Evolutionary conservation across 805 yeast species (phyloP), one percentile per base, ranked within the genome.

Genomic region (Candida yuanshanica): DNA sequence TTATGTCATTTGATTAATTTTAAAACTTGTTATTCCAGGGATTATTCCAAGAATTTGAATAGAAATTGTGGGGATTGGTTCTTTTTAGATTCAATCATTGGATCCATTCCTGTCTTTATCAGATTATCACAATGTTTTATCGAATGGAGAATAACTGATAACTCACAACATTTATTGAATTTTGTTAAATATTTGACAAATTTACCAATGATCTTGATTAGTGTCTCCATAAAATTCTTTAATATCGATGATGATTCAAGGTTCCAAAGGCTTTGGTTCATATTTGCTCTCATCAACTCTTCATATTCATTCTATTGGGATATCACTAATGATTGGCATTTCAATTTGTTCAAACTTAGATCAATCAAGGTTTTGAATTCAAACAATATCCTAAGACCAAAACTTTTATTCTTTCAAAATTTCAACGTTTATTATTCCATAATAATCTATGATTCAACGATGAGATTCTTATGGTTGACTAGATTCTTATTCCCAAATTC

Each of bases 251-350:
- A 29, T 8, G 17, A n/a, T 27, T n/a, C 18, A 2, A 27, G 2
- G 7, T 27, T 27, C 16, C 5, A 27, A 14, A 27, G 17, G 16
- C 29, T 62, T 3, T 63, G 66, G 59, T 51, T 59, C 13, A 44
- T 65, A 50, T 65, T 65, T 51, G 78, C 72, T 44, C 54, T 81
- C 1, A 52, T 84, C 32, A 88, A 85, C 57, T 83, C 98, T 0
- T 52, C 77, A 0, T 93, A 84, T 59, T 75, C 95, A 13, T 84
- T 87, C 45, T 65, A 77, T 41, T 93, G 99, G 99, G 99, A 93
- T 60, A 62, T 91, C 11, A 73, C 74, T 38, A 77, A 78, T 72
- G 99, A 93, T 65, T 93, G 99, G 99, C 78, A 79, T 34, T 68
- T 88, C 37, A 72, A 74, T 10, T 53, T 83, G 8, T 68, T 83